Evolutionary conservation across 2,329 filamentous ascomycete species (phyloP), one percentile per base, ranked within the genome.

Genomic region (Aureobasidium pullulans): DNA sequence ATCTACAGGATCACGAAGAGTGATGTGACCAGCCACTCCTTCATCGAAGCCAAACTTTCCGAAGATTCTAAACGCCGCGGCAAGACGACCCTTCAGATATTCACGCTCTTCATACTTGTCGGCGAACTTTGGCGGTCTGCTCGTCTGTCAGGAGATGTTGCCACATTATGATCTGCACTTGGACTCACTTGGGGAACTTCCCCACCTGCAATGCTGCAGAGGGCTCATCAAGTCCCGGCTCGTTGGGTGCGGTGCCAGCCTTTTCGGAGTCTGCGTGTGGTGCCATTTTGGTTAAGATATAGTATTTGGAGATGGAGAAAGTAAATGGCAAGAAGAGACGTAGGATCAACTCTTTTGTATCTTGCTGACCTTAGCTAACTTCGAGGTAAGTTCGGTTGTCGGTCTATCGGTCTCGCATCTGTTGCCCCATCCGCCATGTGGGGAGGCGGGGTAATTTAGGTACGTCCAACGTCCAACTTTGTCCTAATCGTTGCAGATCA

Each of bases 1-100:
- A 10, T 72, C 64, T n/a, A 72, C 67, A 3, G 73, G 73, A 60
- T 76, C 74, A 29, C 73, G 64, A 31, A 75, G 53, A 11, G 68
- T 73, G 59, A 77, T 77, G 63, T 77, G 76, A 4, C 76, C 76
- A 31, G 61, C 63, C 1, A 64, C 64, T 1, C 72, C 72, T 16
- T 74, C 72, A 3, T 64, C 65, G 36, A 64, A 73, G 2, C 69
- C 58, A 23, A 39, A 52, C 40, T 61, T 71, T 8, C 73, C 75
- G 63, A 77, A 77, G 49, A 76, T 71, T 2, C 75, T 67, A 64
- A 78, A 77, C 0, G 75, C 75, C 2, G 70, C 74, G 4, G 75
- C 76, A 61, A 78, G 71, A 19, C 76, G 72, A 58, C 76, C 74
- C 44, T 75, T 75, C 43, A 71, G 65, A 66, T 74, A 77, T 47